Conservation (phyloP, 1,284 basidiomycete species). For the Fomitopsis palustris region DNA sequence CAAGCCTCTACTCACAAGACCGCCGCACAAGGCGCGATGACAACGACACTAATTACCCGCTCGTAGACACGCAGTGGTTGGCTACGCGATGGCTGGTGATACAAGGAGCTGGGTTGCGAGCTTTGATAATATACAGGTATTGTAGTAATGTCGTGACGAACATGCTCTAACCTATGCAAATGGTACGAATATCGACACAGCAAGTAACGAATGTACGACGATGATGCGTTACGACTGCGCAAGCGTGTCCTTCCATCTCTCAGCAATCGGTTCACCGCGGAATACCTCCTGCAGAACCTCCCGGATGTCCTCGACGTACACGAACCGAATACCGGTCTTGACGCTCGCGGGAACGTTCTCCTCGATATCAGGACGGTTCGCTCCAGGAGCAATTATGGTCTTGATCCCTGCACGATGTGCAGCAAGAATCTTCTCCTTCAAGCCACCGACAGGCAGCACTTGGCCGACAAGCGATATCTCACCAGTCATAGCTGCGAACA, state of each 20-base stretch:
- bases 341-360: slow-evolving; percentile 94
- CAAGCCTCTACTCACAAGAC: no score
- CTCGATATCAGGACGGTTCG: slow-evolving; percentile 89
- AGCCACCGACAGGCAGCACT: slow-evolving; percentile 88
- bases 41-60: no score
- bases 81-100: slow-evolving; percentile 1
- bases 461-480: slow-evolving; percentile 92
- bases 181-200: slow-evolving; percentile 10
- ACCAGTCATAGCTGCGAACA: slow-evolving; percentile 81
- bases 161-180: slow-evolving; percentile 8
- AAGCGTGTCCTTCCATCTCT: slow-evolving; percentile 66
- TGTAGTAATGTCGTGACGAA: slow-evolving; percentile 5
- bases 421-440: slow-evolving; percentile 95
- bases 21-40: no score
- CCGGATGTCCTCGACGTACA: slow-evolving; percentile 88
- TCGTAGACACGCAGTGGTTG: background rate
- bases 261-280: slow-evolving; percentile 52
- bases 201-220: slow-evolving; percentile 5
- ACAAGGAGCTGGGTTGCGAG: slow-evolving; percentile 8
- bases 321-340: slow-evolving; percentile 89
- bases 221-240: slow-evolving; percentile 4
- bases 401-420: slow-evolving; percentile 93
- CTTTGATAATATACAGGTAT: slow-evolving; percentile 6
- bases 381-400: slow-evolving; percentile 84
- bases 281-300: slow-evolving; percentile 89